These are phyloP conservation scores for Solanum peruvianum DNA, from an alignment of 257 asterid species.

Conservation along the genomic window DNA sequence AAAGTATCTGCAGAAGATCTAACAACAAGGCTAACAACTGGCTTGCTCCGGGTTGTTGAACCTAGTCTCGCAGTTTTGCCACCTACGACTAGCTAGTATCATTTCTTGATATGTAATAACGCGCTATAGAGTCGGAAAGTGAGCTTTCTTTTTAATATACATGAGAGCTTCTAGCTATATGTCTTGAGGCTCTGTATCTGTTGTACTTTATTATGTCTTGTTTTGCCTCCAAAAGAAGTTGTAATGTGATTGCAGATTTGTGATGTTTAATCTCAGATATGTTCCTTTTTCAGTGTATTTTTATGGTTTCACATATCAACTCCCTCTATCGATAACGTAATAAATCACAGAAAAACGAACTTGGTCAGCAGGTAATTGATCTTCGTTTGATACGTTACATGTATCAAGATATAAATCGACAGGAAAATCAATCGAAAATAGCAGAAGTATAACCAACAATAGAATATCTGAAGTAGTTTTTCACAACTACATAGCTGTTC, in stretches of 20 bases:
- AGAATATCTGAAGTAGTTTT: background rate
- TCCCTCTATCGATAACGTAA: no score
- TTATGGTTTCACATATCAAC: no score
- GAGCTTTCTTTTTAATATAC: background rate
- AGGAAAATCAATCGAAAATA: background rate
- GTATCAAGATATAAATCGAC: no score
- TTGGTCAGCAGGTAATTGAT: no score
- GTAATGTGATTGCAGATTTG: background rate
- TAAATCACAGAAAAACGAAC: no score
- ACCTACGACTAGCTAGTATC: conserved; percentile 9
- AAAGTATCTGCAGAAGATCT: conserved; percentile 69
- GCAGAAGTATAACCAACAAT: background rate
- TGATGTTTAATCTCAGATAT: background rate
- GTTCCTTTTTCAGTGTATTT: background rate
- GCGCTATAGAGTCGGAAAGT: background rate
- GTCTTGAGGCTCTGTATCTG: background rate
- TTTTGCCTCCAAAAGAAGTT: background rate
- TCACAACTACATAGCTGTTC: background rate
- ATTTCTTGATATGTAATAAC: background rate
- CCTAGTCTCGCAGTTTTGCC: conserved; percentile 30
- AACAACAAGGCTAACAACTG: conserved; percentile 41
- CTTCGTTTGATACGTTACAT: no score
- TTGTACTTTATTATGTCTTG: background rate
- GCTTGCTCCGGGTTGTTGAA: conserved; percentile 41
- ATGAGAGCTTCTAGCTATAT: background rate